phyloP scores from a whole-genome alignment of 2,329 filamentous ascomycete genomes.

The Alternaria triticina region DNA sequence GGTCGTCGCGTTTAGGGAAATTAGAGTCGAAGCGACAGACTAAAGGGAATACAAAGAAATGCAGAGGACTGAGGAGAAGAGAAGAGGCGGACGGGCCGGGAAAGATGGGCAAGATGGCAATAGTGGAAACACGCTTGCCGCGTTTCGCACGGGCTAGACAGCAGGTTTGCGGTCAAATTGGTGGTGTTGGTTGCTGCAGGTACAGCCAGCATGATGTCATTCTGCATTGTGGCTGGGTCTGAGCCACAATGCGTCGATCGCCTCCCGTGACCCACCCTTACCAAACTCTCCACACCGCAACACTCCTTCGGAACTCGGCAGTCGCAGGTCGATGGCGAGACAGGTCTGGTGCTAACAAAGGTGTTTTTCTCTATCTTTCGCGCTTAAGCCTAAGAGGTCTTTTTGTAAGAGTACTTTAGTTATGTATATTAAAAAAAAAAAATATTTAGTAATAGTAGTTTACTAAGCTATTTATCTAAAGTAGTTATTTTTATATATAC shows the following conservation, averaged over 20 bases:
- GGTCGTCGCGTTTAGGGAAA: neutral
- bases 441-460: too few species aligned
- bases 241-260: neutral
- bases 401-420: too few species aligned
- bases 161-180: constrained; percentile 13
- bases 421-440: too few species aligned
- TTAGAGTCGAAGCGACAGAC: constrained; percentile 16
- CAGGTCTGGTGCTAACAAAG: neutral
- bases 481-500: too few species aligned
- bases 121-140: constrained; percentile 1
- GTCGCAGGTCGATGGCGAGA: neutral
- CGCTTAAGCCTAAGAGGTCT: too few species aligned
- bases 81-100: neutral
- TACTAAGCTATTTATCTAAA: too few species aligned
- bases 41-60: constrained; percentile 5
- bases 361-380: neutral
- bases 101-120: neutral
- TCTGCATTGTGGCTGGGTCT: neutral
- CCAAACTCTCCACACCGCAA: neutral
- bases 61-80: neutral
- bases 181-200: constrained; percentile 12
- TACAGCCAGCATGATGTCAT: constrained; percentile 15
- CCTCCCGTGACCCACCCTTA: constrained; percentile 2
- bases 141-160: neutral
- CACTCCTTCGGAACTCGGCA: neutral